Base-by-base conservation (phyloP, 768 basidiomycete genomes). In the Pleurotus tuber-regium region DNA sequence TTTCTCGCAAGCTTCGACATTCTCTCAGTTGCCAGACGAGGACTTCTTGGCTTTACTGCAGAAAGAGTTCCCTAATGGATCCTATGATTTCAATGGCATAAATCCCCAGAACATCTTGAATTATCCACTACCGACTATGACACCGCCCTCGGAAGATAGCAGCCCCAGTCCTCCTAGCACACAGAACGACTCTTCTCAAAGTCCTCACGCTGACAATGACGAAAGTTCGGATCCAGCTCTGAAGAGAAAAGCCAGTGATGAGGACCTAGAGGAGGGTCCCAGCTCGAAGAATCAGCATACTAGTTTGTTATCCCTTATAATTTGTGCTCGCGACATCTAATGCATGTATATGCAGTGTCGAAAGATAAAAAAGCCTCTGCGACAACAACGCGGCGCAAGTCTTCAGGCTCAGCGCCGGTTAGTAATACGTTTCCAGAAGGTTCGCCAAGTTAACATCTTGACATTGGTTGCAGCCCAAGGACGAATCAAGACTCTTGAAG, bases 231-330 rank as follows among this genome's bases (percentile, higher is more conserved):
- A 83, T 41, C 65, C 75, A 4, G 70, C 70, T 4, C 69, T 87
- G 51, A 92, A 92, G 67, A 80, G 90, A 62, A 92, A 92, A 71
- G 90, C 88, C 2, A 84, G 81, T 58, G 74, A 77, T 51, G 82
- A 82, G 39, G 76, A 79, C 59, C 66, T 84, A 51, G 56, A 57
- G 2, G 82, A 84, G 31, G 86, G 82, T 10, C 87, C 87, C 7
- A 82, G 72, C 38, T 74, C 76, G 54, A 92, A 92, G 73, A 70
- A 70, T 42, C 82, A 80, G 55, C 84, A 87, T 64, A 84, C 78
- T 25, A 65, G 83, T 86, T 58, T 57, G 82, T 69, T 30, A 9
- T 46, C 24, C 41, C 35, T 14, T 44, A 60, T 58, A 53, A 36
- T 25, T 52, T 51, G 31, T 33, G 23, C 50, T n/a, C 23, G 21